These are phyloP conservation scores for Withania somnifera DNA, from an alignment of 305 asterid species.

Conservation along the genomic window DNA sequence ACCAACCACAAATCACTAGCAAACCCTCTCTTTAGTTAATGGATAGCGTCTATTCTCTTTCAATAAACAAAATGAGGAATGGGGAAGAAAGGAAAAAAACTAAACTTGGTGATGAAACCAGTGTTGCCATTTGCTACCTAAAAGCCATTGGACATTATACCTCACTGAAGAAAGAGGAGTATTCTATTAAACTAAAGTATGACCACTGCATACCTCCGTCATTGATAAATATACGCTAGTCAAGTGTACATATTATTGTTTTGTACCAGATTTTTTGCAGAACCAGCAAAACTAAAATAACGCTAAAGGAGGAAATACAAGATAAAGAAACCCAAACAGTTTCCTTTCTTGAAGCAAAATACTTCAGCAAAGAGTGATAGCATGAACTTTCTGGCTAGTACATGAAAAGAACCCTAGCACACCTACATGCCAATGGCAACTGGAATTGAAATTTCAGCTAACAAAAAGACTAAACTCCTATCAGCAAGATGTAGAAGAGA, in stretches of 20 bases:
- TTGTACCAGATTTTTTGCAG: background rate
- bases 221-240: background rate
- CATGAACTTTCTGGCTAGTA: background rate
- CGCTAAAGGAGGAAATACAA: background rate
- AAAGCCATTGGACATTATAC: background rate
- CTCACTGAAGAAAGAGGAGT: background rate
- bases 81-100: background rate
- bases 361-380: background rate
- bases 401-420: background rate
- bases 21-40: background rate
- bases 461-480: background rate
- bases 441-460: background rate
- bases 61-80: background rate
- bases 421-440: background rate
- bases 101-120: background rate
- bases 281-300: background rate
- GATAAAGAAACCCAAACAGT: background rate
- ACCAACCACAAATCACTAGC: background rate
- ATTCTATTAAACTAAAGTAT: background rate
- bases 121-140: background rate
- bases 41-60: background rate
- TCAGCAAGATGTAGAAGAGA: background rate
- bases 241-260: background rate
- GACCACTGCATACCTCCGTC: background rate
- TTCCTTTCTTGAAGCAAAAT: background rate